Base-by-base conservation (phyloP, 495 filamentous ascomycete genomes). In the Aspergillus steynii region DNA sequence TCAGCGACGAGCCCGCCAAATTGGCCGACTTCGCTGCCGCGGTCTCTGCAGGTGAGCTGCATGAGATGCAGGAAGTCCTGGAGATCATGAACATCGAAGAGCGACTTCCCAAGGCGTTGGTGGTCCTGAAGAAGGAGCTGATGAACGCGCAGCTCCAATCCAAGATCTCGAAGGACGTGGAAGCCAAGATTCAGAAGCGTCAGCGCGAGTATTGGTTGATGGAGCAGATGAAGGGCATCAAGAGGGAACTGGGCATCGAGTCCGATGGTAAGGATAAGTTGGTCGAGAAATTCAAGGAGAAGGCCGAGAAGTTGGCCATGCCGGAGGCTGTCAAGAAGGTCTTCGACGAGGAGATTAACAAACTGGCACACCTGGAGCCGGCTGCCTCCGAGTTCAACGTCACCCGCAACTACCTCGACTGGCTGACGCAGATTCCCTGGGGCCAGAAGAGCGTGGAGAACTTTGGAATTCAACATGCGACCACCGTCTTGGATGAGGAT, bases 211-310 rank as follows among this genome's bases (percentile, higher is more conserved):
- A 99, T 78, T 99, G 92, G 91, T 79, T 99, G 25, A 94, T 95
- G 91, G 95, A 99, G 73, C 96, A 99, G 69, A 96, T 98, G 93
- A 98, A 97, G 77, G 96, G 92, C n/a, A 98, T 99, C 68, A 88
- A 90, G 61, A 83, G 94, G 56, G 96, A 99, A 72, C 83, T 99
- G 26, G 96, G 96, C 14, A 92, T 97, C 58, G 96, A 98, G 74
- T 95, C 91, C 3, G 95, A 99, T 68, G 95, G 96, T 34, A 99
- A 97, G 73, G 95, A 99, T 61, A 97, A 97, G 75, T 83, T 99
- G 29, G 90, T 98, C 2, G 96, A 98, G 75, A 95, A 89, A 69
- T 99, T 98, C 77, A 94, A 89, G 75, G 93, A 97, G 71, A 97
- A 96, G 79, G 92, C 92, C 0, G 85, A 86, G 61, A 97, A 96